phyloP scores from a whole-genome alignment of 768 basidiomycete genomes.

The Suillus hirtellus region DNA sequence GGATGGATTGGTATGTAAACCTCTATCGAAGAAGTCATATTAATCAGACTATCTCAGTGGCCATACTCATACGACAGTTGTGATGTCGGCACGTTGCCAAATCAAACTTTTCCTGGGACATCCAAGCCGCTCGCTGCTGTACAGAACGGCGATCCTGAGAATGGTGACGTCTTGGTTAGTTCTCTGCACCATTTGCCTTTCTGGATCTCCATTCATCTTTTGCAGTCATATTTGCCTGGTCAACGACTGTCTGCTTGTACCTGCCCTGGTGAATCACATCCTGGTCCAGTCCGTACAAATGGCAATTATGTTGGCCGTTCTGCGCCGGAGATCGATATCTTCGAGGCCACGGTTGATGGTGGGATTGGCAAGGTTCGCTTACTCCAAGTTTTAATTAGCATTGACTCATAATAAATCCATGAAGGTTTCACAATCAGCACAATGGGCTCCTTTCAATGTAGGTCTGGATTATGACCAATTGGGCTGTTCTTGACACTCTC shows the following conservation, averaged over 20 bases:
- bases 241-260: constrained; percentile 61
- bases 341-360: constrained; percentile 46
- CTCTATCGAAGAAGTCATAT: constrained; percentile 17
- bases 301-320: constrained; percentile 52
- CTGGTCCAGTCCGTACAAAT: constrained; percentile 50
- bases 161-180: constrained; percentile 28
- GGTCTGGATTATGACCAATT: constrained; percentile 11
- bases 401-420: constrained; percentile 17
- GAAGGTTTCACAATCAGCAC: constrained; percentile 56
- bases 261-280: constrained; percentile 56
- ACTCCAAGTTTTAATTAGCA: constrained; percentile 3
- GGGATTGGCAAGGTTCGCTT: constrained; percentile 36
- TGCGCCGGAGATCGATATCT: constrained; percentile 62
- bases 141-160: constrained; percentile 38
- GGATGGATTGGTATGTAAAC: constrained; percentile 59
- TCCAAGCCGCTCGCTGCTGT: constrained; percentile 46
- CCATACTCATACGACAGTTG: constrained; percentile 59
- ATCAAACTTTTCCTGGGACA: constrained; percentile 59
- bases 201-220: constrained; percentile 11
- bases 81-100: constrained; percentile 76
- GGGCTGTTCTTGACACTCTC: not conserved
- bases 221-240: constrained; percentile 50
- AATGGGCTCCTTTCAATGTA: constrained; percentile 42
- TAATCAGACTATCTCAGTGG: constrained; percentile 39
- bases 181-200: not conserved